phyloP scores from a whole-genome alignment of 1,284 basidiomycete genomes.

The Anthracocystis setariae region DNA sequence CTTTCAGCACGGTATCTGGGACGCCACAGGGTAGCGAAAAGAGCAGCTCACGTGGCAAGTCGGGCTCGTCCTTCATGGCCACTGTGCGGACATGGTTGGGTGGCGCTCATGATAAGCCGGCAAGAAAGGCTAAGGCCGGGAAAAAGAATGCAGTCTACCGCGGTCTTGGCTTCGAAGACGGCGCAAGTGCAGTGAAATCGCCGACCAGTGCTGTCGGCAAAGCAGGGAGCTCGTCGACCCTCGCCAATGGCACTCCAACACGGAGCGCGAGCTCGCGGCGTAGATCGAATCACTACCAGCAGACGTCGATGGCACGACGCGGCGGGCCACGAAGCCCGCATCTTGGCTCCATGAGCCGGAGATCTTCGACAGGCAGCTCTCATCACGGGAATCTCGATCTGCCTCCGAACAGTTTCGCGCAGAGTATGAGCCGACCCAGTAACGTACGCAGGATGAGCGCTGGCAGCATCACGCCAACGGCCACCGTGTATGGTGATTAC shows the following conservation, averaged over 20 bases:
- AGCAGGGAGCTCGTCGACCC: slow-evolving; percentile 19
- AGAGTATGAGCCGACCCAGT: slow-evolving; percentile 38
- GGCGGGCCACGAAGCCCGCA: slow-evolving; percentile 40
- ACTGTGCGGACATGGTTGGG: slow-evolving; percentile 84
- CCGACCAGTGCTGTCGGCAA: slow-evolving; percentile 18
- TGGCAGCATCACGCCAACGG: slow-evolving; percentile 62
- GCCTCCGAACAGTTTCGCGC: slow-evolving; percentile 32
- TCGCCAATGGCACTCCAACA: slow-evolving; percentile 20
- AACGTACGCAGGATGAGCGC: slow-evolving; percentile 56
- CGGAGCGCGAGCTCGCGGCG: slow-evolving; percentile 32
- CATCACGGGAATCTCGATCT: slow-evolving; percentile 25
- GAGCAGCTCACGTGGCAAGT: slow-evolving; percentile 25
- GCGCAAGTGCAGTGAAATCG: slow-evolving; percentile 11
- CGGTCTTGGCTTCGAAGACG: slow-evolving; percentile 30
- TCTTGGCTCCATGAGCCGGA: slow-evolving; percentile 44
- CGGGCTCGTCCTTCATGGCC: slow-evolving; percentile 53
- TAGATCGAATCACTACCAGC: slow-evolving; percentile 30
- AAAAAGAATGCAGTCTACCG: slow-evolving; percentile 74
- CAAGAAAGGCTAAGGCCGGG: slow-evolving; percentile 79
- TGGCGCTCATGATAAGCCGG: slow-evolving; percentile 78
- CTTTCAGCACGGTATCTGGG: slow-evolving; percentile 52
- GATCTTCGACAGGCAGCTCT: slow-evolving; percentile 52
- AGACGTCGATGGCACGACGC: slow-evolving; percentile 20
- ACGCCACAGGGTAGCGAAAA: slow-evolving; percentile 46
- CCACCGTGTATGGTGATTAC: slow-evolving; percentile 45